Conservation (phyloP, 441 rosid genomes). For the Iberis amara region DNA sequence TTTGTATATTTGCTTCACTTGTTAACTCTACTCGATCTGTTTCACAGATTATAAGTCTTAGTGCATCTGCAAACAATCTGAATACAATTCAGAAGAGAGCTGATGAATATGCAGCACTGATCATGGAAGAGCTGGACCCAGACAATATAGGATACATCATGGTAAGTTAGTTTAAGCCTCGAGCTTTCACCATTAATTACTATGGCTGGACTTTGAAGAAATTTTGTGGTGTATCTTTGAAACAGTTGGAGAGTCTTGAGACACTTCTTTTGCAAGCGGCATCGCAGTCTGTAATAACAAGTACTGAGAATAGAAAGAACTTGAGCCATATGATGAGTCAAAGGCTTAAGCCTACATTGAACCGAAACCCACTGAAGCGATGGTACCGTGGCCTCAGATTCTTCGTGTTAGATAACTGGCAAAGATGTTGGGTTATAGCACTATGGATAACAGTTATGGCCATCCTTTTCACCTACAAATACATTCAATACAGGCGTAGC, state of each 20-base stretch:
- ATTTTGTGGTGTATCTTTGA: slow-evolving; percentile 16
- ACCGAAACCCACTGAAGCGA: slow-evolving; percentile 37
- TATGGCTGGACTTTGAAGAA: not conserved
- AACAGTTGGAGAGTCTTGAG: slow-evolving; percentile 45
- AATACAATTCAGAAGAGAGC: slow-evolving; percentile 41
- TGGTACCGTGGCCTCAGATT: slow-evolving; percentile 32
- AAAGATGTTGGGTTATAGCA: slow-evolving; percentile 51
- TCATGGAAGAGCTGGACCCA: slow-evolving; percentile 56
- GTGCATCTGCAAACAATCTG: slow-evolving; percentile 53
- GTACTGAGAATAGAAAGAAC: slow-evolving; percentile 41
- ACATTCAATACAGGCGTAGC: slow-evolving; percentile 34
- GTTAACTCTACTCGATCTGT: not conserved
- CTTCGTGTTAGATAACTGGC: slow-evolving; percentile 50
- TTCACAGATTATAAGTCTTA: slow-evolving; percentile 42
- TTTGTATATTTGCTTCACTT: not conserved
- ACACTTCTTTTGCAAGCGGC: slow-evolving; percentile 42
- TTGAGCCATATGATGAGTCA: slow-evolving; percentile 51
- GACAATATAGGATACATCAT: slow-evolving; percentile 43
- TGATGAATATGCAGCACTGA: slow-evolving; percentile 44
- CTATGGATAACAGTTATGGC: slow-evolving; percentile 43
- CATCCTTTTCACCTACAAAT: slow-evolving; percentile 46
- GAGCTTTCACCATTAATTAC: not conserved
- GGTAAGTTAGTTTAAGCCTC: slow-evolving; percentile 31
- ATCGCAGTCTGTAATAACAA: slow-evolving; percentile 33
- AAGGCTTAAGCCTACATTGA: slow-evolving; percentile 47